Conservation (phyloP, 345 rosid species). For the Noccaea caerulescens region DNA sequence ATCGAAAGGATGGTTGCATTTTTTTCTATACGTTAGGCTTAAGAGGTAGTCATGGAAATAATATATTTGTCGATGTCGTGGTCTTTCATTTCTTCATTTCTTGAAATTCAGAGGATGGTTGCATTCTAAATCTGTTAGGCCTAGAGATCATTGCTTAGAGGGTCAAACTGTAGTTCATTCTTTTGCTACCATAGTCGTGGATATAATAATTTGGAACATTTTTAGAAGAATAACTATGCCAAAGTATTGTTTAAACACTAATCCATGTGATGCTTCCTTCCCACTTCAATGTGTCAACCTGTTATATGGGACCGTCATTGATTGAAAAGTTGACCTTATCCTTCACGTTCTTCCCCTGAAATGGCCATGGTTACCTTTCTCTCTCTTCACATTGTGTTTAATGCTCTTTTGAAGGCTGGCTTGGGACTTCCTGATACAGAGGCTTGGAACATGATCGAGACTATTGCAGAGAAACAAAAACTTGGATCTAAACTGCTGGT, state of each 20-base stretch:
- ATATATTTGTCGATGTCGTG: too few relatives aligned
- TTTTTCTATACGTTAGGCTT: too few relatives aligned
- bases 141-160: slow-evolving; percentile 19
- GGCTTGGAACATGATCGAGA: slow-evolving; percentile 92
- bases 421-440: slow-evolving; percentile 92
- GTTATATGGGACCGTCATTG: neutral
- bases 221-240: slow-evolving; percentile 14
- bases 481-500: slow-evolving; percentile 86
- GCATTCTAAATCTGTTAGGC: too few relatives aligned
- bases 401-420: slow-evolving; percentile 60
- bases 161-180: slow-evolving; percentile 13
- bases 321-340: neutral
- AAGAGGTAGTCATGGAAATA: too few relatives aligned
- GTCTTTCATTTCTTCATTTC: too few relatives aligned
- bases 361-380: too few relatives aligned
- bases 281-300: slow-evolving; percentile 4
- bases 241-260: slow-evolving; percentile 22
- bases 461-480: slow-evolving; percentile 86
- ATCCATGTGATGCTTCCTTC: slow-evolving; percentile 3
- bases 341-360: too few relatives aligned
- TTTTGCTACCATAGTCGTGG: slow-evolving; percentile 19
- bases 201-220: slow-evolving; percentile 27
- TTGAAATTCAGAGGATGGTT: too few relatives aligned
- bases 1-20: too few relatives aligned
- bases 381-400: slow-evolving; percentile 3